A percentile compares a stretch with the other conserved stretches of the same genome.
phyloP scores from a whole-genome alignment of 2,329 filamentous ascomycete genomes.

The Mariannaea elegans region DNA sequence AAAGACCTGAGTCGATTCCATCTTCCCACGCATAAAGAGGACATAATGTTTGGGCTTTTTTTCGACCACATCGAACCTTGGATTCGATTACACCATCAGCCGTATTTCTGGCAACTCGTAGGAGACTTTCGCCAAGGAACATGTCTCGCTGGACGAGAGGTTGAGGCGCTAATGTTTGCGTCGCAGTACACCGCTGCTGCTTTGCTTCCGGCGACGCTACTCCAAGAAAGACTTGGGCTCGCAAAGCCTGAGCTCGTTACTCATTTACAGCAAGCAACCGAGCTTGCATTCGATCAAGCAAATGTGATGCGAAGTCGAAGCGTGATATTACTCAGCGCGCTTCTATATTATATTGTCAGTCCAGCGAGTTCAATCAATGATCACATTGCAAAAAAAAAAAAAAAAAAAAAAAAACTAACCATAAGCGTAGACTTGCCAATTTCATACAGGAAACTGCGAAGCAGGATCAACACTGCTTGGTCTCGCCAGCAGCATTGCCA shows the following conservation, averaged over 20 bases:
- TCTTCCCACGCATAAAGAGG: slow-evolving; percentile 21
- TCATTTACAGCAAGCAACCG: slow-evolving; percentile 25
- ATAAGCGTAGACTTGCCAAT: slow-evolving; percentile 21
- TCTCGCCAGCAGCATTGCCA: slow-evolving; percentile 26
- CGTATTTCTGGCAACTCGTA: slow-evolving; percentile 26
- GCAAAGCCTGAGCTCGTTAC: slow-evolving; percentile 9
- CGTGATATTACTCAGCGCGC: slow-evolving; percentile 23
- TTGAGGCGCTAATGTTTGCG: slow-evolving; percentile 27
- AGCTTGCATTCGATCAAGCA: slow-evolving; percentile 24
- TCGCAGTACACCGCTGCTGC: slow-evolving; percentile 24
- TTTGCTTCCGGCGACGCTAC: slow-evolving; percentile 16
- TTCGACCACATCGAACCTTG: slow-evolving; percentile 28
- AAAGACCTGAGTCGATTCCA: slow-evolving; percentile 23
- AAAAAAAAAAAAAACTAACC: neutral
- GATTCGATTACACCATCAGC: slow-evolving; percentile 25
- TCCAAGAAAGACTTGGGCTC: slow-evolving; percentile 19
- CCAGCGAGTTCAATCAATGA: neutral
- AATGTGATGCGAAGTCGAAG: slow-evolving; percentile 29
- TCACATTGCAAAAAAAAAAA: neutral
- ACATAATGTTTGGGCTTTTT: slow-evolving; percentile 19
- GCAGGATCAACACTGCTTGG: slow-evolving; percentile 24
- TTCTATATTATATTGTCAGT: slow-evolving; percentile 29
- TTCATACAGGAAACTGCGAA: slow-evolving; percentile 28
- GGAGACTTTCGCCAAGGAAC: slow-evolving; percentile 22
- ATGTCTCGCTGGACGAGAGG: slow-evolving; percentile 12